Base-by-base conservation (phyloP, 1,139 yeast species). In the Kodamaea ohmeri region DNA sequence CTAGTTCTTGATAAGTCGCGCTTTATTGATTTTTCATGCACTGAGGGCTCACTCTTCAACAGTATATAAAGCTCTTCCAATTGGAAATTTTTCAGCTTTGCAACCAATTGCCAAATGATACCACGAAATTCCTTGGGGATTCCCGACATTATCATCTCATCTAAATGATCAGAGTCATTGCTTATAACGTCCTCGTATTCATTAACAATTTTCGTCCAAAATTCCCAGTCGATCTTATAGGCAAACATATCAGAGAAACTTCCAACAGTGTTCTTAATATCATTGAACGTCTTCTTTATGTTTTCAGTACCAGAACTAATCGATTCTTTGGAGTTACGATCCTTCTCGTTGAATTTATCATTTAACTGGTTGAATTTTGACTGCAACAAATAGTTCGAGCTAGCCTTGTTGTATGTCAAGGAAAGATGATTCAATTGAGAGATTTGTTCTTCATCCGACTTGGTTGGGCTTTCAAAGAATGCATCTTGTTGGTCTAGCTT, bases 61-160 rank as follows among this genome's bases (percentile, higher is more conserved):
- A 79, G 73, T 24, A 73, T 64, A 46, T 78, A 76, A 50, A 79
- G 79, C 47, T 84, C 92, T 56, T 88, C 94, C 50, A 88, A 71
- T 37, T 79, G 74, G 28, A 75, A 64, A 32, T 84, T 80, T 53
- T 88, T 89, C 9, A 95, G 83, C 46, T 80, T 79, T n/a, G 96
- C 74, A 39, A 89, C 83, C 37, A 87, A 66, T 60, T 90, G 97
- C 98, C 98, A 92, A 17, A 90, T 75, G 44, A 89, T 80, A 1
- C 96, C 96, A 46, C 97, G 71, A 36, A 92, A 72, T 47, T 85
- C 95, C 39, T 74, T 67, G 9, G 98, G 97, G 35, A 92, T 80
- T 34, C 97, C 97, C 9, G 67, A 65, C 22, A 82, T 73, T 24
- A 92, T 76, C 30, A 83, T 78, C 29, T 63, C 58, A 34, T 82